Evolutionary conservation across 2,329 filamentous ascomycete species (phyloP).

Genomic region (Nigrospora oryzae): DNA sequence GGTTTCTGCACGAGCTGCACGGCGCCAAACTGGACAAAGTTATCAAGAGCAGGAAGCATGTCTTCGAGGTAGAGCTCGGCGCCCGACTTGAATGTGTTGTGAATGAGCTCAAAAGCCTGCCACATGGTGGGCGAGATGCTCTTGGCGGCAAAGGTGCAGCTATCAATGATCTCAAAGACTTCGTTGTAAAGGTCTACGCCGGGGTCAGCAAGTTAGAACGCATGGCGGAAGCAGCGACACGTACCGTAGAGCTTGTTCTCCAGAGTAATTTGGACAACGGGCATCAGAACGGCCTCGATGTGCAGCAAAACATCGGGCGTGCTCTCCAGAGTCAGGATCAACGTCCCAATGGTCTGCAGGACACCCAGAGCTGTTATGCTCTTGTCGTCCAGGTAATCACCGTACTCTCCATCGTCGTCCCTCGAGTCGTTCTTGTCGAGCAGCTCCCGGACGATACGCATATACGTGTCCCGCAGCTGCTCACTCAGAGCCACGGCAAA

Average conservation of each 20-base stretch:
- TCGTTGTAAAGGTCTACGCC: slow-evolving; percentile 86
- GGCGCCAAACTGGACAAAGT: slow-evolving; percentile 91
- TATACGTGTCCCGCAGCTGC: slow-evolving; percentile 90
- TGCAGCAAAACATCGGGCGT: slow-evolving; percentile 92
- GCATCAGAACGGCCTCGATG: slow-evolving; percentile 93
- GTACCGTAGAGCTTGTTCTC: slow-evolving; percentile 93
- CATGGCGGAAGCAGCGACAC: slow-evolving; percentile 9
- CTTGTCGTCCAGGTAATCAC: slow-evolving; percentile 95
- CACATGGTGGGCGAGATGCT: slow-evolving; percentile 95
- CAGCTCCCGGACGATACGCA: slow-evolving; percentile 86
- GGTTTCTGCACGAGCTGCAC: slow-evolving; percentile 74
- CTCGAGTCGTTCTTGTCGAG: slow-evolving; percentile 78
- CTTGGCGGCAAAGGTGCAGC: slow-evolving; percentile 97
- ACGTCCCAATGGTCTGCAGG: slow-evolving; percentile 91
- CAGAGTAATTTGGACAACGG: slow-evolving; percentile 88
- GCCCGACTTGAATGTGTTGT: slow-evolving; percentile 93
- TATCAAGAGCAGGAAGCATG: slow-evolving; percentile 96
- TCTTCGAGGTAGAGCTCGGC: slow-evolving; percentile 97
- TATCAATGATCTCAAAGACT: slow-evolving; percentile 97
- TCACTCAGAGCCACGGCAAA: slow-evolving; percentile 95
- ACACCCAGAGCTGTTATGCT: slow-evolving; percentile 96
- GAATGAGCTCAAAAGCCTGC: slow-evolving; percentile 95
- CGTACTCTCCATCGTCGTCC: slow-evolving; percentile 70
- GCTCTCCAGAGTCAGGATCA: slow-evolving; percentile 94
- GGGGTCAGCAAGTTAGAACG: too few species aligned